phyloP scores from a whole-genome alignment of 140 eudicot species.

The Bidens hawaiensis region DNA sequence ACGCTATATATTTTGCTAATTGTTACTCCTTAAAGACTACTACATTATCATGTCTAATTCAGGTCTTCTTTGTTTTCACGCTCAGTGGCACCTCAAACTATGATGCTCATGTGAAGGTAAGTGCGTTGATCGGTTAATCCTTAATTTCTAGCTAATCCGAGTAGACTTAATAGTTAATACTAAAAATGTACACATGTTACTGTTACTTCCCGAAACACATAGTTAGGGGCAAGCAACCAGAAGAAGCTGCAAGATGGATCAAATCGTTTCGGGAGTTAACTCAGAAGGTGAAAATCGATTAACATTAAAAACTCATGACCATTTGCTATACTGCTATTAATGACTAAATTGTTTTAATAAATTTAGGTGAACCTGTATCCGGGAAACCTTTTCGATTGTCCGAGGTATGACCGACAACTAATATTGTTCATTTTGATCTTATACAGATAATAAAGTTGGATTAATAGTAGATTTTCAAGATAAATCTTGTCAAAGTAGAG shows the following conservation, averaged over 20 bases:
- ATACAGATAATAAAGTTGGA: too few species aligned
- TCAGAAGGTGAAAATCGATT: constrained; percentile 31
- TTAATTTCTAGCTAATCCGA: not conserved
- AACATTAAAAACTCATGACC: constrained; percentile 1
- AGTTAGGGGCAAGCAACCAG: constrained; percentile 73
- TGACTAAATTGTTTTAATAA: constrained; percentile 13
- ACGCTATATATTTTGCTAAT: not conserved
- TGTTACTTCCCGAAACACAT: constrained; percentile 1
- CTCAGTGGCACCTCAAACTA: constrained; percentile 55
- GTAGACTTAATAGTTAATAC: not conserved
- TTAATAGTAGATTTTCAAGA: too few species aligned
- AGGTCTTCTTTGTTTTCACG: constrained; percentile 68
- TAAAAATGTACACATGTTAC: not conserved
- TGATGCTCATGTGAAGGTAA: constrained; percentile 54
- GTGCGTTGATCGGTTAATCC: too few species aligned
- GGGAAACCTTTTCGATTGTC: constrained; percentile 15
- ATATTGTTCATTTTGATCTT: not conserved
- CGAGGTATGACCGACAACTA: constrained; percentile 12
- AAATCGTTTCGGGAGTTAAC: constrained; percentile 42
- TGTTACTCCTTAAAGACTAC: not conserved
- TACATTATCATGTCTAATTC: constrained; percentile 24
- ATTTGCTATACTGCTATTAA: constrained; percentile 3
- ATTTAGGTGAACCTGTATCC: constrained; percentile 42
- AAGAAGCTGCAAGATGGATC: constrained; percentile 71
- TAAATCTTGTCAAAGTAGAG: not conserved